Conservation (phyloP, 1,284 basidiomycete species). For the Austroboletus novae-zelandiae region DNA sequence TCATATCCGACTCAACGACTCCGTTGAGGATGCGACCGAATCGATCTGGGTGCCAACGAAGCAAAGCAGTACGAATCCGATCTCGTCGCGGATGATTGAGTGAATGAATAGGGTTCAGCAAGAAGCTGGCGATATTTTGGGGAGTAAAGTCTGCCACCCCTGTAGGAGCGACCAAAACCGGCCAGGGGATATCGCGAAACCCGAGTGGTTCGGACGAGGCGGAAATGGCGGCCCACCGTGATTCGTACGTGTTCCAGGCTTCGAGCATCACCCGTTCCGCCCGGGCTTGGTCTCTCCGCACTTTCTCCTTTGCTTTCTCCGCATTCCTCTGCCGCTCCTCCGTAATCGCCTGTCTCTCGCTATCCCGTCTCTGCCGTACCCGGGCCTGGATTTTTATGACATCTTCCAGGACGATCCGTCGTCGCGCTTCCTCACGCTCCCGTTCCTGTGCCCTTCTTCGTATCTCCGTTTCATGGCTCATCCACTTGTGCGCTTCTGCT, state of each 20-base stretch:
- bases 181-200: slow-evolving; percentile 73
- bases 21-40: slow-evolving; percentile 56
- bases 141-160: slow-evolving; percentile 48
- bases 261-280: slow-evolving; percentile 42
- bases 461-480: slow-evolving; percentile 47
- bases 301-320: slow-evolving; percentile 31
- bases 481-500: slow-evolving; percentile 50
- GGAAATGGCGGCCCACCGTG: slow-evolving; percentile 51
- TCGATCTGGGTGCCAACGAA: slow-evolving; percentile 77
- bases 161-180: slow-evolving; percentile 44
- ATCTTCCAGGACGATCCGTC: slow-evolving; percentile 46
- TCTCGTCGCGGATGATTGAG: slow-evolving; percentile 55
- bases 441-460: slow-evolving; percentile 40
- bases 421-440: slow-evolving; percentile 41
- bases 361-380: slow-evolving; percentile 45
- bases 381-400: slow-evolving; percentile 45
- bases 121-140: slow-evolving; percentile 49
- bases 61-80: slow-evolving; percentile 58
- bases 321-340: slow-evolving; percentile 36
- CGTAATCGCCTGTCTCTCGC: slow-evolving; percentile 41
- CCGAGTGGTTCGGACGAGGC: slow-evolving; percentile 44
- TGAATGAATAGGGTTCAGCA: slow-evolving; percentile 64
- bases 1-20: slow-evolving; percentile 54
- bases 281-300: slow-evolving; percentile 37
- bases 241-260: slow-evolving; percentile 62